Percentiles rank a stretch among this genome's conserved stretches.
phyloP scores from a whole-genome alignment of 2,329 filamentous ascomycete species.

The Dichotomopilus funicola region DNA sequence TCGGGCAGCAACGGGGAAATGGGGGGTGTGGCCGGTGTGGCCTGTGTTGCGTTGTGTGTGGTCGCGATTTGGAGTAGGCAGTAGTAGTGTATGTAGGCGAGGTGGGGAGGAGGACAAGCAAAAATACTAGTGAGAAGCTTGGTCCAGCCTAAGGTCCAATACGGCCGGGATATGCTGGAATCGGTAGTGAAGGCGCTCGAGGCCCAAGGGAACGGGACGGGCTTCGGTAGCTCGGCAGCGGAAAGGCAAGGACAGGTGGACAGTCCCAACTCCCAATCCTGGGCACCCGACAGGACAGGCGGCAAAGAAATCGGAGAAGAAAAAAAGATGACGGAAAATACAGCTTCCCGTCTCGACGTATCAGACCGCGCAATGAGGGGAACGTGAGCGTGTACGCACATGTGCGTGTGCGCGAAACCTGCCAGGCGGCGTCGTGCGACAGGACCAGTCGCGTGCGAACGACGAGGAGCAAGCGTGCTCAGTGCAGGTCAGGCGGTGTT shows the following conservation, averaged over 20 bases:
- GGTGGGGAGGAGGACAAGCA: constrained; percentile 16
- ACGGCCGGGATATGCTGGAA: neutral
- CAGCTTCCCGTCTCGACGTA: neutral
- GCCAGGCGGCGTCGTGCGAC: constrained; percentile 10
- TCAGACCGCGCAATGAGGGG: neutral
- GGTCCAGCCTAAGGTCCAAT: constrained; percentile 6
- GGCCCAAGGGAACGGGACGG: constrained; percentile 11
- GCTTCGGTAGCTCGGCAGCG: constrained; percentile 18
- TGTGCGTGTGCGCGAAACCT: constrained; percentile 4
- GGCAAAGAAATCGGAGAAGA: neutral
- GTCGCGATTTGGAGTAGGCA: neutral
- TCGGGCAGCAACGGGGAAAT: constrained; percentile 22
- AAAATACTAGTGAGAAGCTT: constrained; percentile 10
- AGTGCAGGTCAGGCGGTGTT: constrained; percentile 18
- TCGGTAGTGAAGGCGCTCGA: no score
- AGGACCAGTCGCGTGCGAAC: constrained; percentile 11
- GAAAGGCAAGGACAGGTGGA: neutral
- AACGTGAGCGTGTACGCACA: no score
- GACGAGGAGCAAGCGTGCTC: constrained; percentile 12
- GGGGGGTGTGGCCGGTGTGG: neutral
- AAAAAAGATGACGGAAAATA: neutral
- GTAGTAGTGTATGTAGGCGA: neutral
- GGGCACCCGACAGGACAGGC: constrained; percentile 9
- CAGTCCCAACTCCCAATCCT: constrained; percentile 15
- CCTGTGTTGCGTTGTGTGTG: constrained; percentile 9